phyloP scores from a whole-genome alignment of 768 basidiomycete genomes.

The Paxillus ammoniavirescens region DNA sequence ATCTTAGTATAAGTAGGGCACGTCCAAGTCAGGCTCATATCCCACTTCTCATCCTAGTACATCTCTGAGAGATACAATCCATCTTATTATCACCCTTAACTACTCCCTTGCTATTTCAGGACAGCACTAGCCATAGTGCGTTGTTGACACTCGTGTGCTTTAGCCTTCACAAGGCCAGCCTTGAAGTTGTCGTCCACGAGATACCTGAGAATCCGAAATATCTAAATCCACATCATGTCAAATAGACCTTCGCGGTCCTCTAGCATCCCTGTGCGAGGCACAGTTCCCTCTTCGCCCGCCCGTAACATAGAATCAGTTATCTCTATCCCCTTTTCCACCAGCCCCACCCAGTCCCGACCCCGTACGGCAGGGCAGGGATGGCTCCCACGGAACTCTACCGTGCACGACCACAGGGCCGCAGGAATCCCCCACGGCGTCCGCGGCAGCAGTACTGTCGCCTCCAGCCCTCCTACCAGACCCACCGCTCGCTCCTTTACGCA shows the following conservation, averaged over 20 bases:
- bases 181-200: background rate
- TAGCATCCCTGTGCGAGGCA: conserved; percentile 61
- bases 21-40: background rate
- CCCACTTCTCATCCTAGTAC: background rate
- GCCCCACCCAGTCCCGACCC: conserved; percentile 38
- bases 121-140: background rate
- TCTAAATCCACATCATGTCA: conserved; percentile 36
- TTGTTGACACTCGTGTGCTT: background rate
- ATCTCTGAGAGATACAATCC: background rate
- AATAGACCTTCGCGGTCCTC: conserved; percentile 57
- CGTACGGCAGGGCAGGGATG: conserved; percentile 36
- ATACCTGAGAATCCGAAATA: background rate
- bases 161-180: background rate
- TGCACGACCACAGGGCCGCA: conserved; percentile 37
- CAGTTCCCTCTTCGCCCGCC: conserved; percentile 43
- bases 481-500: conserved; percentile 46
- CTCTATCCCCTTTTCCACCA: conserved; percentile 52
- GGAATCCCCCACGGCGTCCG: conserved; percentile 41
- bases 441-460: conserved; percentile 29
- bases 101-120: background rate
- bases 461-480: conserved; percentile 39
- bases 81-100: background rate
- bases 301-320: conserved; percentile 67
- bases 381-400: conserved; percentile 25
- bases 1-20: conserved; percentile 10